A percentile compares a stretch with the other conserved stretches of the same genome.
These are phyloP conservation scores for Lentinula sp. DNA, from an alignment of 768 basidiomycete genomes.

Conservation along the genomic window DNA sequence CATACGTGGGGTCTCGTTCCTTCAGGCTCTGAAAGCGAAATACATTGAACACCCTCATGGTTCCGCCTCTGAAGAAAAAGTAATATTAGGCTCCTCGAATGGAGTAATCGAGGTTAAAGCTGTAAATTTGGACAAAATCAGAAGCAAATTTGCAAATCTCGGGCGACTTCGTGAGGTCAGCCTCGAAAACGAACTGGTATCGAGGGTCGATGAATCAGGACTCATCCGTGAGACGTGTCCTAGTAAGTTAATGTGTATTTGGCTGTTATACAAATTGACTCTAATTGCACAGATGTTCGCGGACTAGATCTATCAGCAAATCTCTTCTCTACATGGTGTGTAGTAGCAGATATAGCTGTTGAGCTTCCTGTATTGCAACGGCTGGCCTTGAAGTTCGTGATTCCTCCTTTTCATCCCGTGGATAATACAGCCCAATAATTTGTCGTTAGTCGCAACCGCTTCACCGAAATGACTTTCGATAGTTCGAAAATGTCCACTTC, in stretches of 20 bases:
- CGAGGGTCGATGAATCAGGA: conserved; percentile 41
- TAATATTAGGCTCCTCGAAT: conserved; percentile 75
- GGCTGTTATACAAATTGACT: conserved; percentile 7
- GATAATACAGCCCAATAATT: conserved; percentile 11
- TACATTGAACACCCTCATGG: conserved; percentile 67
- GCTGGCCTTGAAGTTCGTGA: conserved; percentile 74
- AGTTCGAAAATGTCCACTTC: conserved; percentile 25
- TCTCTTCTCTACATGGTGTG: conserved; percentile 67
- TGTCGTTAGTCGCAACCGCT: conserved; percentile 57
- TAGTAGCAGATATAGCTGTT: conserved; percentile 52
- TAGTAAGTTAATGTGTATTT: conserved; percentile 41
- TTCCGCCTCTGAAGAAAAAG: conserved; percentile 46
- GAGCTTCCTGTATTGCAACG: conserved; percentile 59
- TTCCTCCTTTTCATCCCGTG: conserved; percentile 4
- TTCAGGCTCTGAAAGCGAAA: conserved; percentile 67
- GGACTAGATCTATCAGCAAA: conserved; percentile 77
- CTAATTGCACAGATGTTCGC: conserved; percentile 49
- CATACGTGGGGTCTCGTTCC: conserved; percentile 63
- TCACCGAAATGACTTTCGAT: conserved; percentile 33
- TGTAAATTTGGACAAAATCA: conserved; percentile 74
- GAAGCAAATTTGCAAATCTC: conserved; percentile 61
- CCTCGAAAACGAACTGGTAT: conserved; percentile 64
- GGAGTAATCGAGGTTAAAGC: conserved; percentile 85
- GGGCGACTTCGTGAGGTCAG: conserved; percentile 72
- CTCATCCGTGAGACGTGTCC: conserved; percentile 55